These are phyloP conservation scores for Penicillium janthinellum DNA, from an alignment of 2,329 filamentous ascomycete species.

Conservation along the genomic window DNA sequence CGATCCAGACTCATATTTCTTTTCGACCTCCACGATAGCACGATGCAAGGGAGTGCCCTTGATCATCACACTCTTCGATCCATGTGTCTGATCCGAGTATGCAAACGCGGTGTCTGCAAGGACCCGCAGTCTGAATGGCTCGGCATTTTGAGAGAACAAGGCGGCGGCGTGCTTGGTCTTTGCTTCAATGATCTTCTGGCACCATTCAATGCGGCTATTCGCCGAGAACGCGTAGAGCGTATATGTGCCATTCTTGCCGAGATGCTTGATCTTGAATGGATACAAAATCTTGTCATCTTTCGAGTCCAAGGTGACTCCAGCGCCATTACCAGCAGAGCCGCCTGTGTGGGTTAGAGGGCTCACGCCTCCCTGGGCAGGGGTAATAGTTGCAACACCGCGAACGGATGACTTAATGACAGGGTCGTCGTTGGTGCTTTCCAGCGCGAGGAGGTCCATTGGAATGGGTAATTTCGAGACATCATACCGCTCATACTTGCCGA, in stretches of 20 bases:
- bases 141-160: conserved; percentile 86
- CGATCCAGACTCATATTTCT: conserved; percentile 63
- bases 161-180: conserved; percentile 92
- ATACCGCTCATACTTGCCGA: conserved; percentile 77
- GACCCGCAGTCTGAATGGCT: conserved; percentile 89
- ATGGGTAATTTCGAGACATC: conserved; percentile 95
- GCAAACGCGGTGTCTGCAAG: conserved; percentile 87
- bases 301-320: conserved; percentile 54
- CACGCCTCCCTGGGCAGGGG: conserved; percentile 56
- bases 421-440: conserved; percentile 91
- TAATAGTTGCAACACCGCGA: conserved; percentile 67
- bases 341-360: conserved; percentile 60
- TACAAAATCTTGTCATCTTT: conserved; percentile 84
- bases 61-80: conserved; percentile 73
- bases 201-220: conserved; percentile 82
- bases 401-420: conserved; percentile 77
- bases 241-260: conserved; percentile 84
- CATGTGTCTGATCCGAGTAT: conserved; percentile 49
- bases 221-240: conserved; percentile 81
- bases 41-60: conserved; percentile 88
- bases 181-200: conserved; percentile 87
- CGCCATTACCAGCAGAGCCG: conserved; percentile 61
- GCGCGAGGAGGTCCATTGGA: conserved; percentile 90
- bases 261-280: conserved; percentile 93
- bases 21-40: conserved; percentile 85